Percentiles rank a stretch among this genome's conserved stretches.
These are phyloP conservation scores for Ogataea glucozyma DNA, from an alignment of 805 yeast genomes.

Conservation along the genomic window DNA sequence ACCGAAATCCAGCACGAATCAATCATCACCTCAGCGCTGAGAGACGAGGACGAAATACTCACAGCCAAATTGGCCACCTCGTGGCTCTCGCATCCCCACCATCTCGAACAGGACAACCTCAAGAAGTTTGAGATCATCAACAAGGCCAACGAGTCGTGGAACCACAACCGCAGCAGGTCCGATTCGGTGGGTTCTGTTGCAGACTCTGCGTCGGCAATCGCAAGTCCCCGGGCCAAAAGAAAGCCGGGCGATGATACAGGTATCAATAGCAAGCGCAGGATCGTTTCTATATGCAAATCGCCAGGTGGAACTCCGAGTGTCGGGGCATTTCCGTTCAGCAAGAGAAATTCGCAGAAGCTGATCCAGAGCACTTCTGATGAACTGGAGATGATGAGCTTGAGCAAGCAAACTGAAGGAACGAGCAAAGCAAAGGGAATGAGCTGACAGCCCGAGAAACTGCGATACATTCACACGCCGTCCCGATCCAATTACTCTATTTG, in stretches of 20 bases:
- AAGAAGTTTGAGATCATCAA: slow-evolving; percentile 37
- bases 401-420: not conserved
- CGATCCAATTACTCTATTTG: too few relatives aligned
- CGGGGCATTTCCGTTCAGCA: slow-evolving; percentile 17
- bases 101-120: slow-evolving; percentile 15
- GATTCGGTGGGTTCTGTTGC: too few relatives aligned
- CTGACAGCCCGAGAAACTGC: not conserved
- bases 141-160: slow-evolving; percentile 40
- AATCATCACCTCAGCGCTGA: slow-evolving; percentile 33
- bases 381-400: slow-evolving; percentile 32
- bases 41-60: slow-evolving; percentile 32
- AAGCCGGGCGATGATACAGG: slow-evolving; percentile 18
- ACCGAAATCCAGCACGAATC: slow-evolving; percentile 39
- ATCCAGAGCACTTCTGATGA: slow-evolving; percentile 35
- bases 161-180: slow-evolving; percentile 23
- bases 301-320: slow-evolving; percentile 6
- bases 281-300: slow-evolving; percentile 21
- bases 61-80: slow-evolving; percentile 17
- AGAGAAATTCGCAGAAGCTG: slow-evolving; percentile 30
- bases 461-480: not conserved
- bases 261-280: slow-evolving; percentile 23
- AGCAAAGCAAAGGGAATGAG: not conserved
- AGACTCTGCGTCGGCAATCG: too few relatives aligned
- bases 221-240: slow-evolving; percentile 20
- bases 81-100: slow-evolving; percentile 12